phyloP scores from a whole-genome alignment of 371 early-diverging fungal species.

The Saksenaea oblongispora region DNA sequence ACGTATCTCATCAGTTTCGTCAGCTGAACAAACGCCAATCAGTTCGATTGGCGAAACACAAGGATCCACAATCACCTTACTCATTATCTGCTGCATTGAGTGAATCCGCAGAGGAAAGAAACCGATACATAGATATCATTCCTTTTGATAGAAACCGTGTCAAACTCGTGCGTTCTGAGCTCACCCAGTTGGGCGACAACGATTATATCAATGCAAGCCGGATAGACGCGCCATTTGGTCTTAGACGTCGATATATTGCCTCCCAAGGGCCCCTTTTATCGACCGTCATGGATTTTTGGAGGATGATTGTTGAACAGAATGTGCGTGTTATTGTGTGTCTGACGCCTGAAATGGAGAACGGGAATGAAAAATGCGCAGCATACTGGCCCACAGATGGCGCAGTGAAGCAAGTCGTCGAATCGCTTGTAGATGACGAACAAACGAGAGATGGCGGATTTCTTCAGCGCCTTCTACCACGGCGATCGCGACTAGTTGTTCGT shows the following conservation, averaged over 20 bases:
- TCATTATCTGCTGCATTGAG: conserved; percentile 10
- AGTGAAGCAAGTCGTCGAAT: not conserved
- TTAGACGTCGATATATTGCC: conserved; percentile 70
- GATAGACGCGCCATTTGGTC: conserved; percentile 46
- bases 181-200: conserved; percentile 15
- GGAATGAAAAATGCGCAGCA: conserved; percentile 68
- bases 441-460: conserved; percentile 3
- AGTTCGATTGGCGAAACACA: conserved; percentile 2
- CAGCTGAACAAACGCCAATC: conserved; percentile 15
- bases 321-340: conserved; percentile 83
- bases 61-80: conserved; percentile 4
- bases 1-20: conserved; percentile 12
- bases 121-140: conserved; percentile 56
- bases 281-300: conserved; percentile 90
- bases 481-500: not conserved
- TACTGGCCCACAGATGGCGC: conserved; percentile 70
- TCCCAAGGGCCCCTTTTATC: conserved; percentile 87
- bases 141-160: conserved; percentile 64
- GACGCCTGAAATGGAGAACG: conserved; percentile 74
- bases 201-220: conserved; percentile 88
- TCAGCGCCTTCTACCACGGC: not conserved
- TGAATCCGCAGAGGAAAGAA: conserved; percentile 18
- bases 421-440: not conserved
- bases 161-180: conserved; percentile 18
- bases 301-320: conserved; percentile 80